Evolutionary conservation across 495 filamentous ascomycete genomes (phyloP), one percentile per base, ranked within the genome.

Genomic region (Barbatosphaeria neglecta): DNA sequence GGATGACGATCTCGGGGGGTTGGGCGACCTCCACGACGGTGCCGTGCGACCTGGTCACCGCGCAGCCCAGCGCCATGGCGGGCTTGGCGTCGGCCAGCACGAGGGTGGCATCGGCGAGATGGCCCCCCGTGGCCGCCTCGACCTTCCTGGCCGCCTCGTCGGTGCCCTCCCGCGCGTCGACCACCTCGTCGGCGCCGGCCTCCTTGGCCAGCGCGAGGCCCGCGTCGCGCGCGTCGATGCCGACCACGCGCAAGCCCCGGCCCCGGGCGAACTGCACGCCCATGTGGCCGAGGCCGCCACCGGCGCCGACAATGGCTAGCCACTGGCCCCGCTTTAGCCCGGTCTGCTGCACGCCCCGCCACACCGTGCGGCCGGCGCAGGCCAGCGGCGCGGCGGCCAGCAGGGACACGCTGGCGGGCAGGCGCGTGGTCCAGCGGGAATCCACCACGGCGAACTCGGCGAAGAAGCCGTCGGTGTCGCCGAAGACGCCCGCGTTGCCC

Each of bases 271-370:
- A 77, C 50, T 79, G 77, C 22, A 70, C 49, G 1, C 65, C 72
- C 13, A 80, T 41, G 58, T 80, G 76, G 1, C 78, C 77, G 15
- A 82, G 57, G 11, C 77, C 77, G 16, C 77, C 77, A n/a, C 76
- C 78, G 3, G 66, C 63, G 11, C 77, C 77, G 1, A 79, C 65
- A 31, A 81, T 64, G 3, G 61, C 68, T 13, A 80, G 25, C 60
- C 66, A 71, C 55, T 77, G 58, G 1, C 74, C 75, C 39, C 51
- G 47, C 45, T 57, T 55, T 48, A 79, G 51, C 6, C 50, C 68
- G 4, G 73, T 55, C 51, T 64, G 61, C 40, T 62, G 33, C n/a
- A 80, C 55, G 3, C 62, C 75, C 16, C 73, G 54, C 58, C 67
- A 80, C 9, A 73, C 61, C 13, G 77, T 80, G 37, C 71, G 50